These are phyloP conservation scores for Ricinus communis DNA, from an alignment of 345 rosid species.

Conservation along the genomic window DNA sequence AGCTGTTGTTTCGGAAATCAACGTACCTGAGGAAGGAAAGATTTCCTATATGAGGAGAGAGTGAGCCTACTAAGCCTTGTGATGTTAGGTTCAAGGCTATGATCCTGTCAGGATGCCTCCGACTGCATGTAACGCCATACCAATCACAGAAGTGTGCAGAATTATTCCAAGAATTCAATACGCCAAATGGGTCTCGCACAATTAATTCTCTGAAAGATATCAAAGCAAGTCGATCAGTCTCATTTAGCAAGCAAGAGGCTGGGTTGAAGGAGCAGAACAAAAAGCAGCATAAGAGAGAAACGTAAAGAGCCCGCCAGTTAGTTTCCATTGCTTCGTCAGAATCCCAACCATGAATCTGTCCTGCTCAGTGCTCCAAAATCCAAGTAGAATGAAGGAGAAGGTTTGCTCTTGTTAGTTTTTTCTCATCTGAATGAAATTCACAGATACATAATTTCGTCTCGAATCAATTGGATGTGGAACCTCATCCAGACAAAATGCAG, in stretches of 20 bases:
- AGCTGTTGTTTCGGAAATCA: not conserved
- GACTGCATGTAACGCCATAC: not conserved
- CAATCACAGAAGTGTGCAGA: not conserved
- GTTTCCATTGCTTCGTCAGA: too few species aligned
- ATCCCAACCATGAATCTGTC: too few species aligned
- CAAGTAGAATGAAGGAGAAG: too few species aligned
- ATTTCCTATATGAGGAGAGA: slow-evolving; percentile 15
- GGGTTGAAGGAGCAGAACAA: not conserved
- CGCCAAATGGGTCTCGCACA: too few species aligned
- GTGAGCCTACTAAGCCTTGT: not conserved
- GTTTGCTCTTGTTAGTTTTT: too few species aligned
- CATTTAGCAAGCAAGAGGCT: not conserved
- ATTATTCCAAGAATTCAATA: slow-evolving; percentile 1
- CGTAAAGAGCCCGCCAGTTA: not conserved
- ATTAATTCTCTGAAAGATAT: not conserved
- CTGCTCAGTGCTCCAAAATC: too few species aligned
- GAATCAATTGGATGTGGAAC: too few species aligned
- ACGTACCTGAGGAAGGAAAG: slow-evolving; percentile 6
- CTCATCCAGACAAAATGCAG: too few species aligned
- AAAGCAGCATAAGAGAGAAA: not conserved
- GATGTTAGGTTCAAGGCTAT: not conserved
- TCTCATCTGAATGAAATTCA: too few species aligned
- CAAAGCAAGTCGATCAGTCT: not conserved
- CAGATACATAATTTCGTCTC: too few species aligned
- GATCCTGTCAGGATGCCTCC: not conserved